A percentile compares a stretch with the other conserved stretches of the same genome.
phyloP scores from a whole-genome alignment of 1,284 basidiomycete species.

The Pyrrhoderma lamaoense region DNA sequence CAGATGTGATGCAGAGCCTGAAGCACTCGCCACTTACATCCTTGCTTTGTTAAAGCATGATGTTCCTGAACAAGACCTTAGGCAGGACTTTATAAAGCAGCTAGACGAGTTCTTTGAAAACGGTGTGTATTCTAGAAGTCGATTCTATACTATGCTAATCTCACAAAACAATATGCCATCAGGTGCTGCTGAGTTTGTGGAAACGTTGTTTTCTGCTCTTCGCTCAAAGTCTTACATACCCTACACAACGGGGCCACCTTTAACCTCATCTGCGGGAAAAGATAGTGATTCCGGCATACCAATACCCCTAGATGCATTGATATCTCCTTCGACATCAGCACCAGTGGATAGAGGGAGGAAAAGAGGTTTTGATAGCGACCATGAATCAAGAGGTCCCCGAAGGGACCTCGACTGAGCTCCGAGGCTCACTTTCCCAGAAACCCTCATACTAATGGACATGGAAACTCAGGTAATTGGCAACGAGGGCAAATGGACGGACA shows the following conservation, averaged over 20 bases:
- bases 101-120: constrained; percentile 90
- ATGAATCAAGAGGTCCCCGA: constrained; percentile 51
- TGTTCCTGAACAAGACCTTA: constrained; percentile 75
- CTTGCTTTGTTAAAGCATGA: constrained; percentile 92
- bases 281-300: constrained; percentile 59
- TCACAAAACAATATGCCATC: no score
- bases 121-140: constrained; percentile 39
- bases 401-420: constrained; percentile 57
- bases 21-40: constrained; percentile 90
- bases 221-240: constrained; percentile 78
- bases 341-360: constrained; percentile 54
- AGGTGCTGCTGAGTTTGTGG: constrained; percentile 77
- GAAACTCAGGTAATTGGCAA: constrained; percentile 28
- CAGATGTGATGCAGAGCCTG: constrained; percentile 95
- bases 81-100: constrained; percentile 69
- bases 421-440: constrained; percentile 61
- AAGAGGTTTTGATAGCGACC: constrained; percentile 53
- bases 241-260: constrained; percentile 35
- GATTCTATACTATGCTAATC: no score
- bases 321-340: constrained; percentile 34
- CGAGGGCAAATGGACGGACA: constrained; percentile 31
- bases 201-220: constrained; percentile 76
- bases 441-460: constrained; percentile 28
- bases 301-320: constrained; percentile 63
- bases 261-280: constrained; percentile 29